These are phyloP conservation scores for Rhodocollybia butyracea DNA, from an alignment of 768 basidiomycete species.

Conservation along the genomic window DNA sequence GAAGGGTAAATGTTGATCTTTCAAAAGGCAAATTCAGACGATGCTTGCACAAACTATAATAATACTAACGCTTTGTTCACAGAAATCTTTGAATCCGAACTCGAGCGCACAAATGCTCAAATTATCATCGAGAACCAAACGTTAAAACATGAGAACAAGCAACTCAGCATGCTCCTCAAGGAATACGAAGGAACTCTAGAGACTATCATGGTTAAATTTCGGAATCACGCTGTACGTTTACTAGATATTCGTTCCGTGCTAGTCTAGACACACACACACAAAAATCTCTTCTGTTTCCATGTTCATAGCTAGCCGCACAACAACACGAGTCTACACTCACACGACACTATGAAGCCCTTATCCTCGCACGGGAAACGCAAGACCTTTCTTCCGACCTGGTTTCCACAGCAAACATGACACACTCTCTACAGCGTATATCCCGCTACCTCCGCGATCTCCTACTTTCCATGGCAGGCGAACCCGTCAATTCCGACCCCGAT, in stretches of 20 bases:
- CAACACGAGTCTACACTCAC: constrained; percentile 85
- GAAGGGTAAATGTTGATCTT: constrained; percentile 86
- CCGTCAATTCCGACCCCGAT: constrained; percentile 42
- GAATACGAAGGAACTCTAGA: constrained; percentile 96
- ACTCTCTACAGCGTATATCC: constrained; percentile 71
- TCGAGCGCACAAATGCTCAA: constrained; percentile 87
- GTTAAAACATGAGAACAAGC: constrained; percentile 92
- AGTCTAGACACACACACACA: constrained; percentile 9
- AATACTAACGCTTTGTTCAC: constrained; percentile 36
- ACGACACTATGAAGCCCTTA: constrained; percentile 85
- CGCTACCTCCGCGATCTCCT: constrained; percentile 69
- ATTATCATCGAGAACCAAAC: constrained; percentile 93
- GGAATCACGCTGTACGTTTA: constrained; percentile 78
- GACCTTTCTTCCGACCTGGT: constrained; percentile 52
- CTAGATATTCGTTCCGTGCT: neutral
- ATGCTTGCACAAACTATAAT: constrained; percentile 21
- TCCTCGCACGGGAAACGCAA: constrained; percentile 62
- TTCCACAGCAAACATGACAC: constrained; percentile 53
- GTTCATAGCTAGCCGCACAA: constrained; percentile 77
- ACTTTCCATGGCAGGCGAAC: constrained; percentile 66
- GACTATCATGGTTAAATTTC: constrained; percentile 94
- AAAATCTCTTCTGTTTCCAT: too few species aligned
- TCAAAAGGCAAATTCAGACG: constrained; percentile 57
- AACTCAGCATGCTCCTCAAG: constrained; percentile 81
- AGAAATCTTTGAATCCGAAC: constrained; percentile 92